These are phyloP conservation scores for Boechera stricta DNA, from an alignment of 345 rosid species.

Conservation along the genomic window DNA sequence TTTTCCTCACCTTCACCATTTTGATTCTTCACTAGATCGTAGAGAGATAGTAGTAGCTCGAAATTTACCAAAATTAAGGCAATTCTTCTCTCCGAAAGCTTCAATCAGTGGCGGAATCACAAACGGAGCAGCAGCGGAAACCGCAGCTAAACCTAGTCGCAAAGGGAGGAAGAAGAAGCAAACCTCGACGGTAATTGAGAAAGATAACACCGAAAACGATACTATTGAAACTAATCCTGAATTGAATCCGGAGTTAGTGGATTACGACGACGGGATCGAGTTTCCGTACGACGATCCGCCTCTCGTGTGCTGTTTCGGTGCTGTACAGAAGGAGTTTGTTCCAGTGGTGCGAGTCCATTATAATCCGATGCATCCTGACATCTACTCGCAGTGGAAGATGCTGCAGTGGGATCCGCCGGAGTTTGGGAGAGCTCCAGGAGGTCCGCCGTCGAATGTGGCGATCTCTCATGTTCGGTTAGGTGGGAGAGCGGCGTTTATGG, in stretches of 20 bases:
- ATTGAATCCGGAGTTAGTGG: conserved; percentile 38
- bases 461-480: conserved; percentile 85
- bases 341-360: conserved; percentile 85
- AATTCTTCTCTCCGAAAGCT: conserved; percentile 36
- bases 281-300: conserved; percentile 83
- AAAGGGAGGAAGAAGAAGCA: conserved; percentile 67
- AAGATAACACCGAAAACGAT: conserved; percentile 38
- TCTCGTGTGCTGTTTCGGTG: conserved; percentile 85
- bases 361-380: conserved; percentile 81
- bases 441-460: conserved; percentile 85
- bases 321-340: conserved; percentile 79
- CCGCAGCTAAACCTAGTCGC: conserved; percentile 64
- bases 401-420: conserved; percentile 97
- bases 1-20: conserved; percentile 54
- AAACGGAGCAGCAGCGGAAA: conserved; percentile 53
- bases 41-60: conserved; percentile 10
- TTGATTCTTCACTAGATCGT: conserved; percentile 34
- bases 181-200: conserved; percentile 31
- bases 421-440: conserved; percentile 84
- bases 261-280: conserved; percentile 79
- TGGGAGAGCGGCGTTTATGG: conserved; percentile 93
- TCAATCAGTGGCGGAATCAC: conserved; percentile 46
- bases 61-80: background rate
- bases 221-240: conserved; percentile 17
- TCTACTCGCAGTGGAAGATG: conserved; percentile 90